These are phyloP conservation scores for Vickermania spadyakhi DNA, from an alignment of 208 protist species.

Conservation along the genomic window DNA sequence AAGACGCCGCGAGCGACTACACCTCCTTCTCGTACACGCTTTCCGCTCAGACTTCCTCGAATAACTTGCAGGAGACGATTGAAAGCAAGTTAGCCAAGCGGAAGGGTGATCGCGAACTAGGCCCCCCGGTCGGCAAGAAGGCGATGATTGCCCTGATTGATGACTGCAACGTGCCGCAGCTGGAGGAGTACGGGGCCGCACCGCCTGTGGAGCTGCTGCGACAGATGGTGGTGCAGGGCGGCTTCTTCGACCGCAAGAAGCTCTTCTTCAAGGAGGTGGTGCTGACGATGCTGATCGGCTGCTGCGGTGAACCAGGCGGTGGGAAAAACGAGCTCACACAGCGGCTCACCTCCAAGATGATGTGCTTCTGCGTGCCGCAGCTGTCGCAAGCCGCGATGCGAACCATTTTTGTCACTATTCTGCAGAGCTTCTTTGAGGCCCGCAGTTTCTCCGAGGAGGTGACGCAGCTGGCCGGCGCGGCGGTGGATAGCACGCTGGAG, in stretches of 20 bases:
- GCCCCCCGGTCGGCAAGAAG: constrained; percentile 71
- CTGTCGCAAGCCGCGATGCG: constrained; percentile 78
- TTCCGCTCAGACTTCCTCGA: constrained; percentile 88
- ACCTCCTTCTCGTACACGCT: constrained; percentile 81
- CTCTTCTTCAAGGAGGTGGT: constrained; percentile 89
- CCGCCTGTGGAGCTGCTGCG: constrained; percentile 93
- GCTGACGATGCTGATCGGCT: constrained; percentile 80
- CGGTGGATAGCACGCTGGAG: constrained; percentile 89
- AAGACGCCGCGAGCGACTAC: constrained; percentile 57
- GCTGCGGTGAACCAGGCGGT: constrained; percentile 92
- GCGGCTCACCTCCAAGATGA: constrained; percentile 86
- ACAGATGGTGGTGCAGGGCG: constrained; percentile 87
- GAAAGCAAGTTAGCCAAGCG: constrained; percentile 92
- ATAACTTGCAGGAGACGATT: constrained; percentile 87
- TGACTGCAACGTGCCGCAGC: constrained; percentile 93
- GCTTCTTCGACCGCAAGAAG: constrained; percentile 88
- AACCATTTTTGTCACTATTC: constrained; percentile 93
- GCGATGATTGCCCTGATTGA: constrained; percentile 90
- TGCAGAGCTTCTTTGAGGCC: constrained; percentile 69
- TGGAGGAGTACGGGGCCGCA: constrained; percentile 91
- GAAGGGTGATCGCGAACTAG: constrained; percentile 74
- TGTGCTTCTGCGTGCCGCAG: constrained; percentile 87
- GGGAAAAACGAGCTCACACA: constrained; percentile 91
- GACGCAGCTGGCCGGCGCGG: constrained; percentile 23
- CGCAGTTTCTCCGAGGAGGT: constrained; percentile 36